These are phyloP conservation scores for Trichosporon coremiiforme DNA, from an alignment of 1,284 basidiomycete genomes.

Conservation along the genomic window DNA sequence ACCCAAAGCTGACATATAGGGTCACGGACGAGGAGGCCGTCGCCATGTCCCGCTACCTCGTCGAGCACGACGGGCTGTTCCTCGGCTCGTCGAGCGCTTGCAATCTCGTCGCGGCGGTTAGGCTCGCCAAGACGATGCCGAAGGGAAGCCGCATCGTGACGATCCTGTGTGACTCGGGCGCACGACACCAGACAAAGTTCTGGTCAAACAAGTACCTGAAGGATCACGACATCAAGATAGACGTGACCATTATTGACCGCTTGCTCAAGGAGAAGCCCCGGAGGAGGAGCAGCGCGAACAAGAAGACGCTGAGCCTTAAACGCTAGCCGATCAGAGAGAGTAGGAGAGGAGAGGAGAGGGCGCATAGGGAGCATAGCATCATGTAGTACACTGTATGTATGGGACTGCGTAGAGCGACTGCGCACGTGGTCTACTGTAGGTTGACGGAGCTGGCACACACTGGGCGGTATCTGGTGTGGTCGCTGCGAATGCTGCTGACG, in stretches of 20 bases:
- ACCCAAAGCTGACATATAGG: constrained; percentile 60
- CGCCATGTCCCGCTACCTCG: constrained; percentile 86
- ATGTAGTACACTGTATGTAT: not conserved
- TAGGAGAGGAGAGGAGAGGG: not conserved
- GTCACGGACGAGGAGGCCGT: constrained; percentile 88
- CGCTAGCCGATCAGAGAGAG: no score
- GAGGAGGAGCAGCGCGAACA: not conserved
- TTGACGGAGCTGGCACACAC: no score
- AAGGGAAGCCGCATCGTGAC: constrained; percentile 74
- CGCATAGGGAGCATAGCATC: not conserved
- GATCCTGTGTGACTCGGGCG: constrained; percentile 83
- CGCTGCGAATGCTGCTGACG: not conserved
- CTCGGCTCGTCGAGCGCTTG: constrained; percentile 95
- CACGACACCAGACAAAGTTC: constrained; percentile 78
- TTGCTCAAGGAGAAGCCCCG: constrained; percentile 29
- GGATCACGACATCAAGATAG: constrained; percentile 64
- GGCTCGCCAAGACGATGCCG: constrained; percentile 68
- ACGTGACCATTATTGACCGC: constrained; percentile 41
- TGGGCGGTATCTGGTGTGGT: no score
- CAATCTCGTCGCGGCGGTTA: constrained; percentile 87
- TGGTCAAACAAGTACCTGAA: constrained; percentile 79
- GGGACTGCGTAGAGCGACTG: not conserved
- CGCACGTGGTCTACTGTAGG: no score
- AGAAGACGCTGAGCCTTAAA: not conserved
- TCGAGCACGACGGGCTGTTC: constrained; percentile 87